phyloP scores from a whole-genome alignment of 2,329 filamentous ascomycete species.

The Calonectria ilicicola region DNA sequence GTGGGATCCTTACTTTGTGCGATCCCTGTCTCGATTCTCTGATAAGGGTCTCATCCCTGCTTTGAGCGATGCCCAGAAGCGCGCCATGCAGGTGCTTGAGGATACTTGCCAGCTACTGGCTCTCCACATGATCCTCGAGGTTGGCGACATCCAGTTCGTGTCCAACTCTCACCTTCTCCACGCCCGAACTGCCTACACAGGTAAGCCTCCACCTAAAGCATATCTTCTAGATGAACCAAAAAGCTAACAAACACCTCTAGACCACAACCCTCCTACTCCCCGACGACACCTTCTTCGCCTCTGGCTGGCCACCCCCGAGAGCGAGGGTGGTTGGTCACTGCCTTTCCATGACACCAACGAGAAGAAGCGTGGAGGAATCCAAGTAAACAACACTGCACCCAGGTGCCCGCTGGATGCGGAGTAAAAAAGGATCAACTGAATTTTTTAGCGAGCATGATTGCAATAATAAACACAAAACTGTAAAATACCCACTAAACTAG shows the following conservation, averaged over 20 bases:
- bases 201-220: slow-evolving; percentile 1
- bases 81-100: slow-evolving; percentile 73
- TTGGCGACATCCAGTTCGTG: slow-evolving; percentile 90
- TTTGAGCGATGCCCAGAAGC: slow-evolving; percentile 75
- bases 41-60: slow-evolving; percentile 79
- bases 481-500: slow-evolving; percentile 9
- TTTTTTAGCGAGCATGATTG: slow-evolving; percentile 24
- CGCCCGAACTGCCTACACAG: slow-evolving; percentile 81
- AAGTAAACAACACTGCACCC: slow-evolving; percentile 84
- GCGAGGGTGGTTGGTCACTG: slow-evolving; percentile 86
- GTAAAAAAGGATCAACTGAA: slow-evolving; percentile 65
- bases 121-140: slow-evolving; percentile 87
- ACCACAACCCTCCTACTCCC: slow-evolving; percentile 73
- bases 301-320: slow-evolving; percentile 86
- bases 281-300: slow-evolving; percentile 84
- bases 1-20: slow-evolving; percentile 92
- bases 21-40: slow-evolving; percentile 79
- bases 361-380: slow-evolving; percentile 90
- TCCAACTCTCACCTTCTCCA: slow-evolving; percentile 86
- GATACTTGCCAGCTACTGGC: slow-evolving; percentile 78
- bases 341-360: slow-evolving; percentile 85
- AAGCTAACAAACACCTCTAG: slow-evolving; percentile 39
- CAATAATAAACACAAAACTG: slow-evolving; percentile 22
- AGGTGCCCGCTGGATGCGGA: slow-evolving; percentile 83
- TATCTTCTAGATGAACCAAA: neutral